A percentile compares a stretch with the other conserved stretches of the same genome.
phyloP scores from a whole-genome alignment of 2,329 filamentous ascomycete species.

The Fusarium avenaceum region DNA sequence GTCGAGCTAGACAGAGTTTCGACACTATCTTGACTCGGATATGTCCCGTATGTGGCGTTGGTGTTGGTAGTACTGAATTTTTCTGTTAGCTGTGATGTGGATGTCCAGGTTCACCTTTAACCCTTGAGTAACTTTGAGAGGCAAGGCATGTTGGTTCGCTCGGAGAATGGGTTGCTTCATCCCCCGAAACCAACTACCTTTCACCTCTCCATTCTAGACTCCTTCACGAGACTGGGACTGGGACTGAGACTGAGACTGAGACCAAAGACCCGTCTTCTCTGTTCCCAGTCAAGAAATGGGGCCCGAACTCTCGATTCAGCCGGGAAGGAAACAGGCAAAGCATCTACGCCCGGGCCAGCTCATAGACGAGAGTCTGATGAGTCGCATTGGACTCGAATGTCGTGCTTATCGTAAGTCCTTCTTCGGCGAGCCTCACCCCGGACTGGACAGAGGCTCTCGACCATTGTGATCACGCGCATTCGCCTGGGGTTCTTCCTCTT shows the following conservation, averaged over 20 bases:
- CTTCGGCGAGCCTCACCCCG: conserved; percentile 22
- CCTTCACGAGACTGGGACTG: conserved; percentile 34
- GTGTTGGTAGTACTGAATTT: conserved; percentile 8
- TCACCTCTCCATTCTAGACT: conserved; percentile 13
- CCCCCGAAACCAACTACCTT: conserved; percentile 9
- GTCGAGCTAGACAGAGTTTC: conserved; percentile 22
- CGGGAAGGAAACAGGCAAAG: conserved; percentile 26
- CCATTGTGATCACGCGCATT: conserved; percentile 26
- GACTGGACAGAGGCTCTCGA: conserved; percentile 21
- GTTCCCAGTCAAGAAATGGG: conserved; percentile 22
- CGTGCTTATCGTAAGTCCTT: conserved; percentile 21
- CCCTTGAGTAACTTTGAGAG: neutral
- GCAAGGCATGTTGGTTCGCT: conserved; percentile 2
- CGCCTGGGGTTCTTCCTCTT: conserved; percentile 4
- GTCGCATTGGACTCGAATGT: conserved; percentile 30
- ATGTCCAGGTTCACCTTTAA: neutral
- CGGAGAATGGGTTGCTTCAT: neutral
- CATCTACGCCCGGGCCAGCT: conserved; percentile 27
- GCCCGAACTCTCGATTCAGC: conserved; percentile 25
- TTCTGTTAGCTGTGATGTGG: neutral
- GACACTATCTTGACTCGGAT: conserved; percentile 31
- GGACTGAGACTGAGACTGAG: conserved; percentile 17
- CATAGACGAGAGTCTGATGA: conserved; percentile 11
- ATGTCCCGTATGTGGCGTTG: conserved; percentile 20
- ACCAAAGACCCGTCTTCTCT: conserved; percentile 20